Percentiles rank a stretch among this genome's conserved stretches.
Evolutionary conservation across 2,329 filamentous ascomycete genomes (phyloP).

Genomic region (Aspergillus versicolor): DNA sequence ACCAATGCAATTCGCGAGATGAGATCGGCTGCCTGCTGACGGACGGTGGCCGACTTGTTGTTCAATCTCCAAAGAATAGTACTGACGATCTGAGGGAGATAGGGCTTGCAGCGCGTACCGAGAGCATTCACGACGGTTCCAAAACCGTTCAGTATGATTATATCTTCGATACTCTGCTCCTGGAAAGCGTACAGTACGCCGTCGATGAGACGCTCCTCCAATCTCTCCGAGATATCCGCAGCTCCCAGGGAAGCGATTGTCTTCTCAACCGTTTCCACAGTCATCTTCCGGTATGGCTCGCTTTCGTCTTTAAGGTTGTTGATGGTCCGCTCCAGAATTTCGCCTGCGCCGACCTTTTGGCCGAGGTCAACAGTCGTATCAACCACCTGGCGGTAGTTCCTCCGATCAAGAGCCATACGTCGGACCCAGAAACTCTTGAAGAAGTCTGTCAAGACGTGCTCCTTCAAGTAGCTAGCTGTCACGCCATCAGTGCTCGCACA

Average conservation of each 20-base stretch:
- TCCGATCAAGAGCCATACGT: constrained; percentile 93
- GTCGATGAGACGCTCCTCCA: constrained; percentile 92
- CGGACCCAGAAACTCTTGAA: constrained; percentile 99
- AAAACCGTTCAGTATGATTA: constrained; percentile 95
- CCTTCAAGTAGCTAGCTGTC: constrained; percentile 90
- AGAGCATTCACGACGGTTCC: constrained; percentile 96
- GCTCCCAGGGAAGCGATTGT: constrained; percentile 89
- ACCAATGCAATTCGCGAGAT: constrained; percentile 97
- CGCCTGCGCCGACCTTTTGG: constrained; percentile 94
- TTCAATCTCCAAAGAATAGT: constrained; percentile 96
- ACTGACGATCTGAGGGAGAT: constrained; percentile 93
- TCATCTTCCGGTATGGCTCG: constrained; percentile 98
- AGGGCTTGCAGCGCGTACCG: constrained; percentile 90
- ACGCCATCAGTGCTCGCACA: constrained; percentile 94
- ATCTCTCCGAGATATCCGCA: constrained; percentile 85
- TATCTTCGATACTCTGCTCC: constrained; percentile 94
- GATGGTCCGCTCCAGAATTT: constrained; percentile 91
- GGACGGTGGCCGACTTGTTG: constrained; percentile 95
- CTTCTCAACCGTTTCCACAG: constrained; percentile 96
- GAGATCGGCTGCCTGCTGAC: constrained; percentile 93
- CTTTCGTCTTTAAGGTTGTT: constrained; percentile 97
- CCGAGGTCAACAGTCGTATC: constrained; percentile 97
- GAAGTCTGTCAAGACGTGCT: constrained; percentile 91
- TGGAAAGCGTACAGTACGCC: constrained; percentile 96
- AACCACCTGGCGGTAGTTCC: constrained; percentile 96